Evolutionary conservation across 345 rosid species (phyloP), one percentile per base, ranked within the genome.

Genomic region (Heritiera littoralis): DNA sequence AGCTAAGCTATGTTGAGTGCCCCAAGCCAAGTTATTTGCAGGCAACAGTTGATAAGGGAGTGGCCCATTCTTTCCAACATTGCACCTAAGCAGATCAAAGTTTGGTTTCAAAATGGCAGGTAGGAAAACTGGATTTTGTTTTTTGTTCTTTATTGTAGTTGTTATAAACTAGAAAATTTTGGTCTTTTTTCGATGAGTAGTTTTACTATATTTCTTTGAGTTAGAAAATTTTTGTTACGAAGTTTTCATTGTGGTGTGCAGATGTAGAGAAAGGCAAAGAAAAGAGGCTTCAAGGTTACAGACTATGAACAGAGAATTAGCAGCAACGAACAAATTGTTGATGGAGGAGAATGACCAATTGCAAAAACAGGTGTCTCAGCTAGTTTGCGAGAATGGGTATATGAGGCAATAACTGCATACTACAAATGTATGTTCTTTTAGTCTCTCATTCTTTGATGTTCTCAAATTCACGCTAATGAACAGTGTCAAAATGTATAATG

Each of bases 91-190:
- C 99, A 94, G 90, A 97, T 97, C 94, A 97, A 97, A 89, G 98
- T 97, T 80, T 97, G 99, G 99, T 97, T 97, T 80, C 99, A 97
- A 66, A 97, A 97, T 78, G 95, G 98, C 87, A 94, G 99, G 99
- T 93, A 78, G 28, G 15, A 43, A 38, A 74, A 59, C 67, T 46
- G 32, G 76, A 35, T 56, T 3, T 56, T 51, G 28, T 1, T 49
- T 70, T 48, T 48, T 7, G 6, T 28, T 28, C 43, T 64, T 64
- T 40, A 4, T 52, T 8, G 0, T n/a, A 35, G 40, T 8, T 77
- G 13, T 32, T 52, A 32, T 41, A 13, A 38, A n/a, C 45, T 48
- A 18, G 14, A 38, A 6, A 66, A 66, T 0, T 12, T 66, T 65
- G 17, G 18, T 7, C 8, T 52, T 69, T 48, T 14, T 54, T 11